These are phyloP conservation scores for Rhodotorula kratochvilovae DNA, from an alignment of 768 basidiomycete genomes.

Conservation along the genomic window DNA sequence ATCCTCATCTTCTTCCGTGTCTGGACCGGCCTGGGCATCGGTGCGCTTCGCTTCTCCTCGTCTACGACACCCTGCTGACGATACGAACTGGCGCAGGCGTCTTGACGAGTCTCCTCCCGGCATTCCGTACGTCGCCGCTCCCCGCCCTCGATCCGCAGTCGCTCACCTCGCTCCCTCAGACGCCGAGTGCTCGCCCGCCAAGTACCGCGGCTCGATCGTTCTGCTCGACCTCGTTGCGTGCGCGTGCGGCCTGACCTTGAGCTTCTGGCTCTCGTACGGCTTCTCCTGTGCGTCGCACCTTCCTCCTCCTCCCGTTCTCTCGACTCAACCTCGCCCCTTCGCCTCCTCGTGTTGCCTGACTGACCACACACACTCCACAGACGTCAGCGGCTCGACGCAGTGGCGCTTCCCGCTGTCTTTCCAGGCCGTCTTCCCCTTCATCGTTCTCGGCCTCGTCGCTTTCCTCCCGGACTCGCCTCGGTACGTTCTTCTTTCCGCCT, in stretches of 20 bases:
- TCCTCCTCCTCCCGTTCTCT: neutral
- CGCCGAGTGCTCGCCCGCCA: slow-evolving; percentile 9
- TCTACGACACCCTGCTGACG: neutral
- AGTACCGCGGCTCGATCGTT: slow-evolving; percentile 3
- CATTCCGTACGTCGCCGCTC: too few relatives aligned
- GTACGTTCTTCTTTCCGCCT: neutral
- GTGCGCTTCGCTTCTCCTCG: neutral
- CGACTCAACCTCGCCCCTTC: too few relatives aligned
- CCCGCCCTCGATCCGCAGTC: too few relatives aligned
- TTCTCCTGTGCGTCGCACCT: neutral
- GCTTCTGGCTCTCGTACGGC: slow-evolving; percentile 13
- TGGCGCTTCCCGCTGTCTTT: slow-evolving; percentile 5
- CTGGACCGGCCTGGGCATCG: slow-evolving; percentile 16
- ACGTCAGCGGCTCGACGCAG: neutral
- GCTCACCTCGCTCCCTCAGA: neutral
- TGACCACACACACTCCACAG: too few relatives aligned
- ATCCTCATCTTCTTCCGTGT: slow-evolving; percentile 21
- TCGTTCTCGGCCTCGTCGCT: slow-evolving; percentile 10
- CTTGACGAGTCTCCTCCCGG: too few relatives aligned
- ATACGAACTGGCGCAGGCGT: too few relatives aligned
- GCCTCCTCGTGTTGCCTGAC: too few relatives aligned
- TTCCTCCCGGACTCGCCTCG: slow-evolving; percentile 12
- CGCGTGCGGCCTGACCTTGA: slow-evolving; percentile 2
- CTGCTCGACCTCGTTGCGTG: slow-evolving; percentile 4
- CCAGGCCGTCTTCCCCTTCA: slow-evolving; percentile 6